Evolutionary conservation across 106 monocot species (phyloP), one percentile per base, ranked within the genome.

Genomic region (Chionographis japonica): DNA sequence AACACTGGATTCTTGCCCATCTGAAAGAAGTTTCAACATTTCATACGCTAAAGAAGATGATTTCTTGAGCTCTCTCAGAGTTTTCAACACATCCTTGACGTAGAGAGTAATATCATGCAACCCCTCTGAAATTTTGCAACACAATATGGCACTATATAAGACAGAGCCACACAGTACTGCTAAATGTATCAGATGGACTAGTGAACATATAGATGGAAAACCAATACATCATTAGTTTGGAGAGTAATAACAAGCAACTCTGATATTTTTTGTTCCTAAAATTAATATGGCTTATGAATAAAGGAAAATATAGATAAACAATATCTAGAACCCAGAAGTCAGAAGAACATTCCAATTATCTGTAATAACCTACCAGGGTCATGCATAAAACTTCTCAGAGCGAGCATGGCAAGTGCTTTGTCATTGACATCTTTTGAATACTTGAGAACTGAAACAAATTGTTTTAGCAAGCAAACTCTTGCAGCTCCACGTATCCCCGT

Each of bases 1-100:
- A 60, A 71, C 52, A 49, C 81, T 81, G n/a, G 86, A 78, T 6
- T 86, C 86, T 59, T 81, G 58, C 11, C 86, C 81, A 63, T 81
- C 81, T 20, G 77, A 81, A 6, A 86, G 59, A 72, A 78, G 71
- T 65, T 78, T 86, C 12, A 86, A 65, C 77, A 86, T 75, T 43
- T 86, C 86, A 58, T 75, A 75, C 38, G 86, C 81, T 56, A 86
- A 67, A 56, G 36, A 53, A 27, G 78, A 81, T 15, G 71, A 78
- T 60, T 86, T 86, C 68, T 75, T 86, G 58, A 86, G 78, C 52
- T 86, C 86, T 72, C 86, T 81, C 57, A 86, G 56, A 37, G 68
- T 69, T 64, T 60, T 86, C 62, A 81, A 46, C 56, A 86, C 71
- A 57, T 86, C 78, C 72, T 86, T 86, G 37, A 86, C 65, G 66